Evolutionary conservation across 169 alveolate species (phyloP), one percentile per base, ranked within the genome.

Genomic region (Plasmodium ovale): DNA sequence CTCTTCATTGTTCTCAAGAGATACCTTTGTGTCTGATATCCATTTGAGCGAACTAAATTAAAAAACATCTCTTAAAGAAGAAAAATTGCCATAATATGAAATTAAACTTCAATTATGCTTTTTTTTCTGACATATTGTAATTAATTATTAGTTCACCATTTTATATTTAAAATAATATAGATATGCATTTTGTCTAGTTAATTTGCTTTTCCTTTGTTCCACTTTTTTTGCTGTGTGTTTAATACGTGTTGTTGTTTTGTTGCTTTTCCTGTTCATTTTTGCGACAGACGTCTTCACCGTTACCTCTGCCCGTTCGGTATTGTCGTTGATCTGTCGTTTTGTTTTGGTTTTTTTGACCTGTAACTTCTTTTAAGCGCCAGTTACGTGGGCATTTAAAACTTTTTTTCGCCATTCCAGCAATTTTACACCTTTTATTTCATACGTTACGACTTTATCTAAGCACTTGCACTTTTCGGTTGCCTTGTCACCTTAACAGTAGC

Each of bases 121-220:
- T n/a, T 10, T 0, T 54, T 21, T 14, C 27, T 54, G 16, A 16
- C 7, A 54, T 54, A 54, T 54, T 54, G 7, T 54, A 54, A 10
- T 21, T 54, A 10, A 54, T 16, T 54, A 54, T n/a, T n/a, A 54
- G 25, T 9, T 54, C 64, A 54, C 21, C 7, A 54, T 54, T 54
- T 54, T 64, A 64, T 64, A 64, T 64, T 64, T 64, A 64, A 64
- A 64, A 64, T 64, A 64, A 33, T 35, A 64, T 64, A 64, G 56
- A 35, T 5, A 64, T 29, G 54, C 33, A 25, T 29, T 19, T 33
- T 64, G 72, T 64, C 72, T 27, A 64, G 25, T n/a, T 64, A 16
- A 10, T 29, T 29, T 62, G 10, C 27, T 35, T 62, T 62, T 62
- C 29, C 33, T 62, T 33, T 25, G 19, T 33, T 19, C 16, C 49